Percentiles rank a stretch among this genome's conserved stretches.
These are phyloP conservation scores for Aspergillus phoenicis DNA, from an alignment of 2,329 filamentous ascomycete species.

Conservation along the genomic window DNA sequence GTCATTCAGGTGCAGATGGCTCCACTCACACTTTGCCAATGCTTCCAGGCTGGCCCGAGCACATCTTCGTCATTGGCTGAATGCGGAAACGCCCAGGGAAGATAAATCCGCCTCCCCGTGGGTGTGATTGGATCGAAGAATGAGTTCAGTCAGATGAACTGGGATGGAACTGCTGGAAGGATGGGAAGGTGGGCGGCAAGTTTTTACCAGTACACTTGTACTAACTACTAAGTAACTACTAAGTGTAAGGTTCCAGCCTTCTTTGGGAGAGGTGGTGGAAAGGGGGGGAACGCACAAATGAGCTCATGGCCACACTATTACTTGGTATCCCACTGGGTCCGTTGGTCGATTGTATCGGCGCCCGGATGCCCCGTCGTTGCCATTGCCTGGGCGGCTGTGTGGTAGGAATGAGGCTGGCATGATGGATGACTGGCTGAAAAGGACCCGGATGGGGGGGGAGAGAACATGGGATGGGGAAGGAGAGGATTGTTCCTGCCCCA, in stretches of 20 bases:
- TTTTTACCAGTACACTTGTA: background rate
- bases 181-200: background rate
- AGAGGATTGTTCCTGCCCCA: background rate
- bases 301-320: background rate
- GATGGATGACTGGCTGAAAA: background rate
- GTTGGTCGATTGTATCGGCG: background rate
- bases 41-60: constrained; percentile 10
- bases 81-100: constrained; percentile 6
- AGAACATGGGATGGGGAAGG: background rate
- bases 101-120: constrained; percentile 10
- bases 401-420: constrained; percentile 8
- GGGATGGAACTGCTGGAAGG: background rate
- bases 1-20: constrained; percentile 9
- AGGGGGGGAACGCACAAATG: background rate
- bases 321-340: background rate
- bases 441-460: background rate
- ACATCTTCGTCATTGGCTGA: constrained; percentile 8
- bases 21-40: constrained; percentile 1
- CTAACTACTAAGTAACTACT: no score
- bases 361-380: background rate
- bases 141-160: background rate
- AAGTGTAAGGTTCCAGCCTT: constrained; percentile 1
- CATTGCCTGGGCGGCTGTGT: background rate
- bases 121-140: constrained; percentile 4
- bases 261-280: background rate